Conservation (phyloP, 345 rosid genomes). For the Nasturtium officinale region DNA sequence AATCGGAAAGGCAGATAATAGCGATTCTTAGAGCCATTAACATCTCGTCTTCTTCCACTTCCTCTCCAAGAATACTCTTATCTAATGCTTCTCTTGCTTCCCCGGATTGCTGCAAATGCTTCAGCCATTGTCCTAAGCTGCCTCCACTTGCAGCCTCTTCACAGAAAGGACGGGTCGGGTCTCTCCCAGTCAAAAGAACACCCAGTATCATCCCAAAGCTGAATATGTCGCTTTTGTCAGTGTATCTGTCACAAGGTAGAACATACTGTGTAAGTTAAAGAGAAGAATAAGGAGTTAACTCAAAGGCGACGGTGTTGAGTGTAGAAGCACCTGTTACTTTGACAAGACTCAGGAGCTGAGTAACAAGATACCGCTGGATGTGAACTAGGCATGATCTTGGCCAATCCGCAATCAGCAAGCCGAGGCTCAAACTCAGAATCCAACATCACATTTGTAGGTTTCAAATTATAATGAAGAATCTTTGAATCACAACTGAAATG, state of each 20-base stretch:
- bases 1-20: conserved; percentile 82
- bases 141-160: conserved; percentile 63
- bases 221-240: conserved; percentile 84
- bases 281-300: neutral
- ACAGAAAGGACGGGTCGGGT: conserved; percentile 68
- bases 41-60: conserved; percentile 97
- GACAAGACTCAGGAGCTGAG: conserved; percentile 77
- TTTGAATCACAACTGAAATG: conserved; percentile 66
- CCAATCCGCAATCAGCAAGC: conserved; percentile 79
- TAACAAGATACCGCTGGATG: conserved; percentile 55
- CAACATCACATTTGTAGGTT: conserved; percentile 89
- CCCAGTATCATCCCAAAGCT: conserved; percentile 96
- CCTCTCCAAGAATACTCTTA: conserved; percentile 82
- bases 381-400: conserved; percentile 62
- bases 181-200: conserved; percentile 79
- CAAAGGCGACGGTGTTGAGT: neutral
- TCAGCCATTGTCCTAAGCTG: conserved; percentile 79
- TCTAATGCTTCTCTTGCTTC: conserved; percentile 85
- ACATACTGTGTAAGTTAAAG: conserved; percentile 30
- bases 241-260: conserved; percentile 55
- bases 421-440: conserved; percentile 89
- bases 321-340: conserved; percentile 65
- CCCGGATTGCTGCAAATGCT: conserved; percentile 82
- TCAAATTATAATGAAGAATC: conserved; percentile 79
- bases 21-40: conserved; percentile 93